Conservation (phyloP, 2,329 filamentous ascomycete species). For the Coniochaeta sp. region DNA sequence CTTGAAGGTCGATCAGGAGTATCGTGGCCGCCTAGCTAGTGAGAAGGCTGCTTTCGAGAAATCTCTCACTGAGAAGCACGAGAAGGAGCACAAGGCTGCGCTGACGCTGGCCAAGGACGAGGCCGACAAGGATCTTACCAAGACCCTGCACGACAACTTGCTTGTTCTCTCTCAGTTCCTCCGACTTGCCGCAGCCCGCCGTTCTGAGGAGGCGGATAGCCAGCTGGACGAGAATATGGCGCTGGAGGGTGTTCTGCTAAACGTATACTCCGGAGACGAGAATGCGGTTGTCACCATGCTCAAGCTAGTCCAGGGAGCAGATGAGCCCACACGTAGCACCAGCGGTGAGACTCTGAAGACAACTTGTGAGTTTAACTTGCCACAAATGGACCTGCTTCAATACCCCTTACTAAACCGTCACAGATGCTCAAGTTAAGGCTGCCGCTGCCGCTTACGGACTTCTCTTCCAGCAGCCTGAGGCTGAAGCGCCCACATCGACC, state of each 20-base stretch:
- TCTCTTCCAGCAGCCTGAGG: slow-evolving; percentile 20
- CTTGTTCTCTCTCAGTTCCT: slow-evolving; percentile 73
- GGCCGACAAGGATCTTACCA: slow-evolving; percentile 44
- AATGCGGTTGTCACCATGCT: slow-evolving; percentile 66
- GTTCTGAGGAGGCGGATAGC: slow-evolving; percentile 60
- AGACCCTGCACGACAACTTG: slow-evolving; percentile 55
- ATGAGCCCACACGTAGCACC: slow-evolving; percentile 60
- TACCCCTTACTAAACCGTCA: slow-evolving; percentile 15
- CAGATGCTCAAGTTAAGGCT: slow-evolving; percentile 54
- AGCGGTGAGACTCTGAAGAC: slow-evolving; percentile 57
- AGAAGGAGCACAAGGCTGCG: slow-evolving; percentile 47
- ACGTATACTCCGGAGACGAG: slow-evolving; percentile 73
- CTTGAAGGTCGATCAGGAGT: slow-evolving; percentile 69
- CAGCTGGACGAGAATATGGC: slow-evolving; percentile 67
- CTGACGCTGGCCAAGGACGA: slow-evolving; percentile 48
- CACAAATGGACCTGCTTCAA: background rate
- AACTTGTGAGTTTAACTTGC: slow-evolving; percentile 49
- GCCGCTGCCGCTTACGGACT: slow-evolving; percentile 45
- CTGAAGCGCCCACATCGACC: slow-evolving; percentile 13
- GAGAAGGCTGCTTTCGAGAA: slow-evolving; percentile 57
- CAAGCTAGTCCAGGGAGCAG: slow-evolving; percentile 66
- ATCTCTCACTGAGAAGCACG: slow-evolving; percentile 39
- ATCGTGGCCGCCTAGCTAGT: slow-evolving; percentile 50
- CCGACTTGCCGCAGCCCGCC: slow-evolving; percentile 68
- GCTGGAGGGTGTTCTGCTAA: slow-evolving; percentile 70